Evolutionary conservation across 78 protist genomes (phyloP).

Genomic region (Andalucia godoyi): DNA sequence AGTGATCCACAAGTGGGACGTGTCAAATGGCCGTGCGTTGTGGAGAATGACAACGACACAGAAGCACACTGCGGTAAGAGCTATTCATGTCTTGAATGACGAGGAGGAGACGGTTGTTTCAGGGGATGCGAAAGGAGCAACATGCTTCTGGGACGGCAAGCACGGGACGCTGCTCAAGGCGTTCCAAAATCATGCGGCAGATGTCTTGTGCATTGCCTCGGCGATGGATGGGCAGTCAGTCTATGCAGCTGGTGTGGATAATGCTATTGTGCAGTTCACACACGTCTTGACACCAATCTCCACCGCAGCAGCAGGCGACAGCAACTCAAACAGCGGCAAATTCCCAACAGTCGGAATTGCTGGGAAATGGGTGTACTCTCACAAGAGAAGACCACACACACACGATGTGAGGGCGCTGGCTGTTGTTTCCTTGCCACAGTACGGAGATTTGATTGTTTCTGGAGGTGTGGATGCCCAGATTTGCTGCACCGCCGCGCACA

Average conservation of each 20-base stretch:
- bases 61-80: no score
- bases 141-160: slow-evolving; percentile 21
- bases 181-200: slow-evolving; percentile 7
- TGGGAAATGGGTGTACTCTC: not conserved
- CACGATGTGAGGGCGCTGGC: slow-evolving; percentile 21
- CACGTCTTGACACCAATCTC: not conserved
- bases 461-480: slow-evolving; percentile 20
- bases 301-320: no score
- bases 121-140: slow-evolving; percentile 13
- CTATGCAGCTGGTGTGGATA: slow-evolving; percentile 19
- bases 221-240: not conserved
- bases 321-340: no score
- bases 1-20: no score
- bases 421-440: not conserved
- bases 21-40: no score
- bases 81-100: no score
- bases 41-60: no score
- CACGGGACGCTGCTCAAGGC: slow-evolving; percentile 7
- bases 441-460: not conserved
- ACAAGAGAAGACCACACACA: not conserved
- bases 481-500: not conserved
- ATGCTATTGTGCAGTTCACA: not conserved
- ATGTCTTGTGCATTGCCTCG: slow-evolving; percentile 5
- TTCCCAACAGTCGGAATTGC: no score
- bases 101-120: no score